Evolutionary conservation across 768 basidiomycete species (phyloP), one percentile per base, ranked within the genome.

Genomic region (Phylloporus sp.): DNA sequence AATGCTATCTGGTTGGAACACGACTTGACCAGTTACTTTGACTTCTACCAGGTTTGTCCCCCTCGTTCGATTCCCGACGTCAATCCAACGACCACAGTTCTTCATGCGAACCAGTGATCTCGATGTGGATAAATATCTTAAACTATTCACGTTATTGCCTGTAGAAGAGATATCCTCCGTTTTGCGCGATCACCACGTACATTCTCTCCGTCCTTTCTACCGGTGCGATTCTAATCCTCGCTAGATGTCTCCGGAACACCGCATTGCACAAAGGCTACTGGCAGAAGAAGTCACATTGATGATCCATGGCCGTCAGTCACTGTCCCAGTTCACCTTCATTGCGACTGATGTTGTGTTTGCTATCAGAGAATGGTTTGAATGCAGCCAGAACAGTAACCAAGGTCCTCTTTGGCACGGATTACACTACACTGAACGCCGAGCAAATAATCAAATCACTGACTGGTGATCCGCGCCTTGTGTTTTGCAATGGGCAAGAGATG

Each of bases 1-100:
- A 98, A 97, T 58, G 95, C 95, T 2, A 70, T 99, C 2, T 97
- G 95, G 89, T 70, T 99, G 29, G 83, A 96, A 62, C 70, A 78
- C 22, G 59, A 68, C 11, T 64, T 88, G 60, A 98, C 95, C 3
- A 89, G 86, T 53, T 76, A 87, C 17, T 89, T 89, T 55, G 94
- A 97, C 53, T 92, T 99, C 59, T 98, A 97, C 60, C 96, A 99
- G 73, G 95, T 87, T 46, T 26, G 50, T 32, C n/a, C 40, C 23
- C 9, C 7, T 11, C 4, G 32, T 42, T 44, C 4, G 6, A 17
- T 9, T 22, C 22, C 5, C 20, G 13, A 26, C 27, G 3, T 35
- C 51, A 1, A 54, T 35, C 17, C 34, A 14, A 23, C 21, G 34
- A 40, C 22, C 9, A 1, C 38, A 99, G 95, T 98, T 95, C 70